Evolutionary conservation across 2,329 filamentous ascomycete genomes (phyloP).

Genomic region (Bipolaris sorokiniana): DNA sequence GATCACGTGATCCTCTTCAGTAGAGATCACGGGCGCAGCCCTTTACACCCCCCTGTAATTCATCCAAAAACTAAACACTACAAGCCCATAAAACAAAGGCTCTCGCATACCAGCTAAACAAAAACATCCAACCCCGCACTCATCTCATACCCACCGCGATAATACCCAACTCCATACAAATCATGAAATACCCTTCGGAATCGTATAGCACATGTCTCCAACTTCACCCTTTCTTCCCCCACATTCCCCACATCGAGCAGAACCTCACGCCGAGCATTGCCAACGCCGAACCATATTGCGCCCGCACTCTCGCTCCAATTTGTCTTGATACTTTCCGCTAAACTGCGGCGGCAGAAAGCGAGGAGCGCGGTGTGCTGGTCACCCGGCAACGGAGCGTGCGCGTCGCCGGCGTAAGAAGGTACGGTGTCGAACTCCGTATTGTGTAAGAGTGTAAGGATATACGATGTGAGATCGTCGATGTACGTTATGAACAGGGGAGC

Average conservation of each 20-base stretch:
- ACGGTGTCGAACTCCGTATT: slow-evolving; percentile 23
- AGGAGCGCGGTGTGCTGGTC: slow-evolving; percentile 22
- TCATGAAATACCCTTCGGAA: slow-evolving; percentile 16
- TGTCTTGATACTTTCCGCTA: slow-evolving; percentile 52
- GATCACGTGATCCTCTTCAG: too few species aligned
- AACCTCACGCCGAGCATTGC: slow-evolving; percentile 54
- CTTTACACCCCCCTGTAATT: too few species aligned
- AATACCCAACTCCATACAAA: not conserved
- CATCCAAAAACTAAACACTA: not conserved
- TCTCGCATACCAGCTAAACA: not conserved
- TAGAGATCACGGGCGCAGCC: too few species aligned
- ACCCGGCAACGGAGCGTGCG: slow-evolving; percentile 1
- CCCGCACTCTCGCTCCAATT: slow-evolving; percentile 53
- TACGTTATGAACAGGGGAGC: slow-evolving; percentile 44
- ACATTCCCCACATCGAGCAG: slow-evolving; percentile 42
- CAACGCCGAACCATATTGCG: slow-evolving; percentile 55
- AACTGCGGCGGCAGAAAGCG: slow-evolving; percentile 47
- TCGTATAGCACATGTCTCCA: slow-evolving; percentile 26
- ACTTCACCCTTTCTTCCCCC: slow-evolving; percentile 37
- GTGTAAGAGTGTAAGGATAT: slow-evolving; percentile 37
- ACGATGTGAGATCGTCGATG: slow-evolving; percentile 50
- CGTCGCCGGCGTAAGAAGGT: slow-evolving; percentile 25
- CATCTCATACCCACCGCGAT: not conserved
- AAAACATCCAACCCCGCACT: not conserved
- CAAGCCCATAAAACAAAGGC: not conserved